A percentile compares a stretch with the other conserved stretches of the same genome.
Evolutionary conservation across 306 rosid species (phyloP).

Genomic region (Trifolium dubium): DNA sequence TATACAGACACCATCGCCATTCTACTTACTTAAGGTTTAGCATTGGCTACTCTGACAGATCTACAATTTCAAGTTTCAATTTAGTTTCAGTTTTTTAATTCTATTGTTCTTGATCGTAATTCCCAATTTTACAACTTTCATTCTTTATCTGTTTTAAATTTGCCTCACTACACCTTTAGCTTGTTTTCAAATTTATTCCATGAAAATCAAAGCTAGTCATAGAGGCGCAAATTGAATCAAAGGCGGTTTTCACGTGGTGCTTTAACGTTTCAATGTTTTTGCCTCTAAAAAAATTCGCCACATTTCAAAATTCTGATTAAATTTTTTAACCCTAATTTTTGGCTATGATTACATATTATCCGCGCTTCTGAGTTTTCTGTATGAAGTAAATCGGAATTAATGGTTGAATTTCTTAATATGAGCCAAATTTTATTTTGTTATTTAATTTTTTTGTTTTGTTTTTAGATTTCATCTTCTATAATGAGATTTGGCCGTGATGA

Average conservation of each 20-base stretch:
- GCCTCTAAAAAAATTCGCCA: constrained; percentile 85
- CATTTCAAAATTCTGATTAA: neutral
- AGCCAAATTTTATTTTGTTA: constrained; percentile 42
- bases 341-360: constrained; percentile 64
- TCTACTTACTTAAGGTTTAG: too few species aligned
- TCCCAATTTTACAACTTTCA: neutral
- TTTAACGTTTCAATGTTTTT: constrained; percentile 53
- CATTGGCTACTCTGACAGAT: neutral
- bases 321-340: neutral
- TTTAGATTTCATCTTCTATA: neutral
- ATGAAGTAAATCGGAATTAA: constrained; percentile 59
- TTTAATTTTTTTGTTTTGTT: neutral
- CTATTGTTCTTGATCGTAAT: too few species aligned
- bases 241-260: constrained; percentile 86
- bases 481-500: constrained; percentile 59
- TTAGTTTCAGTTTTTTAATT: too few species aligned
- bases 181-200: constrained; percentile 47
- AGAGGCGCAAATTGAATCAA: constrained; percentile 58
- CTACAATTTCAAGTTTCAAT: neutral
- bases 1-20: neutral
- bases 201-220: constrained; percentile 68
- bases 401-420: constrained; percentile 95
- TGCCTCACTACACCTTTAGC: constrained; percentile 97
- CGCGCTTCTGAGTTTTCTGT: constrained; percentile 72
- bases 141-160: neutral